phyloP scores from a whole-genome alignment of 148 eudicot species.

The Suaeda aralocaspica region DNA sequence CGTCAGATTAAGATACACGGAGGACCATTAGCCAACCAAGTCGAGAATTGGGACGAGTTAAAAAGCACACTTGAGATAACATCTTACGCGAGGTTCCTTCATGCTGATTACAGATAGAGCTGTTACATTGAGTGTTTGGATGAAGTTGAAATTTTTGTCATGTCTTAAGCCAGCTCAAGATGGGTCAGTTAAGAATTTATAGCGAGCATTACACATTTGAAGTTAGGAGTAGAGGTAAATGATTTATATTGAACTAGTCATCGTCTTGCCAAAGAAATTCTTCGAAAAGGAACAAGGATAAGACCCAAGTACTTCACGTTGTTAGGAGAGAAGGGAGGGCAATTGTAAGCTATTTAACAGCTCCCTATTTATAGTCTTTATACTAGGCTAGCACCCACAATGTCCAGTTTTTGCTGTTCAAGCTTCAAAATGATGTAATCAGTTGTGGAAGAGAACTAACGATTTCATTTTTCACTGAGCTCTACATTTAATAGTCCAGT shows the following conservation, averaged over 20 bases:
- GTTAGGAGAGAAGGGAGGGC: background rate
- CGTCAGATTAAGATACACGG: conserved; percentile 66
- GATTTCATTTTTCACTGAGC: conserved; percentile 18
- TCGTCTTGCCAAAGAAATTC: background rate
- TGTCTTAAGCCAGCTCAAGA: too few species aligned
- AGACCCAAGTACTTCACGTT: background rate
- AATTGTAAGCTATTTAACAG: background rate
- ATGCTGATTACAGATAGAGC: conserved; percentile 28
- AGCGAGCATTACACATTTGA: too few species aligned
- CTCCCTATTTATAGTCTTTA: background rate
- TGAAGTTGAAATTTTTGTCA: too few species aligned
- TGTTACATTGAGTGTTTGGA: too few species aligned
- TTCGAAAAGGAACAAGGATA: background rate
- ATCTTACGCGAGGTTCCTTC: conserved; percentile 43
- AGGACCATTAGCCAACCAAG: conserved; percentile 41
- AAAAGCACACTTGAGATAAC: conserved; percentile 46
- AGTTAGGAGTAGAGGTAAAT: background rate
- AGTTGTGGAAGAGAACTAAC: conserved; percentile 2
- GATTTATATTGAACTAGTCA: conserved; percentile 18
- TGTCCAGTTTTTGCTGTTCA: background rate
- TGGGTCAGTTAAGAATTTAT: too few species aligned
- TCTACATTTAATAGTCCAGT: conserved; percentile 5
- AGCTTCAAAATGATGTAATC: background rate
- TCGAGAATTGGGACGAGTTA: conserved; percentile 61
- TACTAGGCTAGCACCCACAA: background rate